phyloP scores from a whole-genome alignment of 2,329 filamentous ascomycete genomes.

The Hirsutella thompsonii region DNA sequence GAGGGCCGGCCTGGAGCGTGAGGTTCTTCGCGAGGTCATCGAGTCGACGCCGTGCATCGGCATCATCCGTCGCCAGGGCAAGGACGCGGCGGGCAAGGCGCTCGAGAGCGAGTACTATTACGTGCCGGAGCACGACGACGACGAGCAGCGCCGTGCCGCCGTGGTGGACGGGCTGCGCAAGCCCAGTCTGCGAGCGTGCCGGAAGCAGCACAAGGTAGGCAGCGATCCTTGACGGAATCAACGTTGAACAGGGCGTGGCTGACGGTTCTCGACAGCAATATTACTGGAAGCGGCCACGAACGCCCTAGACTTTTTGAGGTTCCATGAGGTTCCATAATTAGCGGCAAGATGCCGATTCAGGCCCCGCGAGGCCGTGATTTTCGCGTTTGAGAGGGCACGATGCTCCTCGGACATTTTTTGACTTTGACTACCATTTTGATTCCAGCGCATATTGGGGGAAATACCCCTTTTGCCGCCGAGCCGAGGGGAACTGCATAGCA shows the following conservation, averaged over 20 bases:
- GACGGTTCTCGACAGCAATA: conserved; percentile 42
- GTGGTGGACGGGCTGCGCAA: conserved; percentile 80
- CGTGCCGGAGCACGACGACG: conserved; percentile 71
- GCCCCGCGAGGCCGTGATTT: background rate
- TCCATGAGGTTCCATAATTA: conserved; percentile 11
- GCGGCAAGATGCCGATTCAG: conserved; percentile 4
- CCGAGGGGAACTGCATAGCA: background rate
- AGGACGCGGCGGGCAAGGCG: conserved; percentile 86
- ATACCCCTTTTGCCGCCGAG: background rate
- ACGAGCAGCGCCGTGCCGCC: conserved; percentile 64
- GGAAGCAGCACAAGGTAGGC: conserved; percentile 93
- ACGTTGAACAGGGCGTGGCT: background rate
- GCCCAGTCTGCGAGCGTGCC: conserved; percentile 75
- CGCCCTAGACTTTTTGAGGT: conserved; percentile 28
- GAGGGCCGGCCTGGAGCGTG: conserved; percentile 43
- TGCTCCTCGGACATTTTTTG: background rate
- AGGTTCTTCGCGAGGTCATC: conserved; percentile 57
- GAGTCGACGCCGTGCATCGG: conserved; percentile 69
- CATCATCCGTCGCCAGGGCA: conserved; percentile 79
- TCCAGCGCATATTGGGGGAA: background rate
- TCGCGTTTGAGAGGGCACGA: background rate
- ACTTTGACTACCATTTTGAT: conserved; percentile 8
- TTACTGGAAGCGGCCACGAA: conserved; percentile 53
- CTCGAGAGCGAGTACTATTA: conserved; percentile 98
- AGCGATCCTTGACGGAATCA: background rate